Conservation (phyloP, 257 asterid species). For the Thymus quinquecostatus region DNA sequence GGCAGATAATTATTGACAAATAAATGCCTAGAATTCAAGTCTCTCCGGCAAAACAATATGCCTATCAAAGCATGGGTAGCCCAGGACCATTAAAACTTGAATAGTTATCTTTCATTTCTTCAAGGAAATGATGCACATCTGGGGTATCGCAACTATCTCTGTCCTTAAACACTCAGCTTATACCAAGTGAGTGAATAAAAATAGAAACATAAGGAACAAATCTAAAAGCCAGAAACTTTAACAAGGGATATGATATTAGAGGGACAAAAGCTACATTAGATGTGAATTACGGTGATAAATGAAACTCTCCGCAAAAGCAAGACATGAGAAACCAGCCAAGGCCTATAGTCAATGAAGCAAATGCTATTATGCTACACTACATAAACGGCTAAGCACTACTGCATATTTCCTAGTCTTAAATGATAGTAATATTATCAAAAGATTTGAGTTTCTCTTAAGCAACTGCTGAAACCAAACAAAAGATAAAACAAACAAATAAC, state of each 20-base stretch:
- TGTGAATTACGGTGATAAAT: constrained; percentile 11
- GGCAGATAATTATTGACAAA: not conserved
- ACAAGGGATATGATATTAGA: not conserved
- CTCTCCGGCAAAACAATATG: not conserved
- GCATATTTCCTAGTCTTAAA: constrained; percentile 1
- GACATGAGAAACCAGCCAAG: constrained; percentile 26
- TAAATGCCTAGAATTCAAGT: not conserved
- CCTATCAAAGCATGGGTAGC: not conserved
- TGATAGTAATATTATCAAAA: not conserved
- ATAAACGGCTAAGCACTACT: not conserved
- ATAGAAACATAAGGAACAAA: not conserved
- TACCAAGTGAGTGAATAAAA: not conserved
- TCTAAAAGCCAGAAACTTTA: not conserved
- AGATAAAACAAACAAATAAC: not conserved
- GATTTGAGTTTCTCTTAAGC: not conserved
- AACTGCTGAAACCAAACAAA: not conserved
- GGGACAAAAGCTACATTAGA: constrained; percentile 3
- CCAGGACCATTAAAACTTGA: not conserved
- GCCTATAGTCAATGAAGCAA: not conserved
- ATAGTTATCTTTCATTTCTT: not conserved
- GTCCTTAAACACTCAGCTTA: not conserved
- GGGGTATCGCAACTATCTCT: not conserved
- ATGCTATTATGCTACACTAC: not conserved
- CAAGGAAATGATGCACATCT: not conserved
- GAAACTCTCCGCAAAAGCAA: constrained; percentile 4